Evolutionary conservation across 164 flowering plant species (phyloP), one percentile per base, ranked within the genome.

Genomic region (Kingdonia uniflora): DNA sequence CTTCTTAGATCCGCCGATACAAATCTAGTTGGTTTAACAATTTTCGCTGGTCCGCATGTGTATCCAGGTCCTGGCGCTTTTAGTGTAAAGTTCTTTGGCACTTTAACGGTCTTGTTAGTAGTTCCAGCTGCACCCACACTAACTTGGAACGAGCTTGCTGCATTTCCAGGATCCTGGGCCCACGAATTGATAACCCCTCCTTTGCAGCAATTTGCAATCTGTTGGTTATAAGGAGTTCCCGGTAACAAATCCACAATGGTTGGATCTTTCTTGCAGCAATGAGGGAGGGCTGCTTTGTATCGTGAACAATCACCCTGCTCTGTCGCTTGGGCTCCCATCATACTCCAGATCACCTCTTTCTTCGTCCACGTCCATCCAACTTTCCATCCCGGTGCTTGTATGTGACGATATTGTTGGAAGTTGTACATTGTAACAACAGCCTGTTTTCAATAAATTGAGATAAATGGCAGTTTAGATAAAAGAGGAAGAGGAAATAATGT

Each of bases 361-460:
- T 79, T 81, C 16, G 84, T 71, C 88, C 88, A 84, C 40, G 76
- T 75, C 92, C 87, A 84, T 56, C 82, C 83, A 33, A 84, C 62
- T 14, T 70, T 66, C 92, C 92, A 84, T 37, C 92, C 92, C 0
- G 88, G 92, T 20, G 80, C 62, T 59, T 78, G 82, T 66, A 87
- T 79, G 67, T 84, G 94, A 49, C 97, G 78, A 55, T 77, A 80
- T 64, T 73, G 76, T 58, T 87, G 97, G 74, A 81, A 90, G 58
- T 90, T 87, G 78, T 58, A 73, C 45, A 90, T 75, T 0, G 94
- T 79, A 19, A 90, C 95, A 8, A 64, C 68, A 14, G 95, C 95
- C 95, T 90, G 76, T 49, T 43, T 29, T 29, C 8, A 3, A 29
- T 3, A 29, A 3, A 29, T 29, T 29, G n/a, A n/a, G n/a, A n/a